Percentiles rank a stretch among this genome's conserved stretches.
Conservation (phyloP, 352 stramenopile species). For the Globisporangium iwayamae region DNA sequence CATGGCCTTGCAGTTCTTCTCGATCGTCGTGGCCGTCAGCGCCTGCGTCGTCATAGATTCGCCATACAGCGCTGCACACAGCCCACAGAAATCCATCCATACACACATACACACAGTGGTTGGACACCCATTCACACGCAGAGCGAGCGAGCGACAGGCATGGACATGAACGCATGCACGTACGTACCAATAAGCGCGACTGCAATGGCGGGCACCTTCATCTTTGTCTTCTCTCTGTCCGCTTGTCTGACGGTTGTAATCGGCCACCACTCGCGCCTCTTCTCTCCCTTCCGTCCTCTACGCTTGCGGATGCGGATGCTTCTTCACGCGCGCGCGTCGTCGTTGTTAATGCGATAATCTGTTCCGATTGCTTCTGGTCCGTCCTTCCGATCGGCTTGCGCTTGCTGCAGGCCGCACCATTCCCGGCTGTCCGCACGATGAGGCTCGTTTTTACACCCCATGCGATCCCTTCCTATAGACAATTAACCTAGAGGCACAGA, state of each 20-base stretch:
- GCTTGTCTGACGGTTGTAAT: not conserved
- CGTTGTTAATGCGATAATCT: not conserved
- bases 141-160: not conserved
- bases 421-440: too few species aligned
- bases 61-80: slow-evolving; percentile 8
- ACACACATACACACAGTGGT: not conserved
- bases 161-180: not conserved
- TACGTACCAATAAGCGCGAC: slow-evolving; percentile 14
- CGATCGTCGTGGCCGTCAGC: slow-evolving; percentile 3
- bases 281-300: not conserved
- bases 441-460: too few species aligned
- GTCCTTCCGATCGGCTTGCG: too few species aligned
- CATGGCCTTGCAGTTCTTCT: slow-evolving; percentile 19
- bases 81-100: not conserved
- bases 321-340: not conserved
- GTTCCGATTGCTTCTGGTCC: not conserved
- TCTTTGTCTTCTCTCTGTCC: not conserved
- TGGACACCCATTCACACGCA: too few species aligned
- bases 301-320: not conserved
- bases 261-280: not conserved
- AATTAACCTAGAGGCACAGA: too few species aligned
- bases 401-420: too few species aligned
- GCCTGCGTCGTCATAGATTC: not conserved
- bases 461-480: too few species aligned
- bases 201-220: slow-evolving; percentile 11